A percentile compares a stretch with the other conserved stretches of the same genome.
Conservation (phyloP, 1,284 basidiomycete genomes). For the Fomitopsis palustris region DNA sequence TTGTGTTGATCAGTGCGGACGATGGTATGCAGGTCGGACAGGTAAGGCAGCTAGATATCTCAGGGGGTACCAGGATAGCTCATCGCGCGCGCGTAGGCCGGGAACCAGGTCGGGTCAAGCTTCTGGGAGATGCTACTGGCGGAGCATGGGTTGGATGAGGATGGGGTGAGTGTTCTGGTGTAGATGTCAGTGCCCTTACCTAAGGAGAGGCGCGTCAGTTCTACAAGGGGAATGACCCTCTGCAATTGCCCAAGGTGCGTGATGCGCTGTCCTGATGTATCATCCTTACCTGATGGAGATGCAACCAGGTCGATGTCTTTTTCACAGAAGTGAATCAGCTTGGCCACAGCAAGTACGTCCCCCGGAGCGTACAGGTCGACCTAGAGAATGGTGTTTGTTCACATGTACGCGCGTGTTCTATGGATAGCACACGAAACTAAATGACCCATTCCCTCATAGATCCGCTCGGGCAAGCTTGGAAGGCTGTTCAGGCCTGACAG, state of each 20-base stretch:
- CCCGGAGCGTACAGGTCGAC: slow-evolving; percentile 90
- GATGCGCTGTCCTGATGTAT: not conserved
- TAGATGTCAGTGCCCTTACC: not conserved
- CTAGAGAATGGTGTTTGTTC: slow-evolving; percentile 90
- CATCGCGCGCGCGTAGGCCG: slow-evolving; percentile 40
- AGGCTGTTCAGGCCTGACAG: slow-evolving; percentile 87
- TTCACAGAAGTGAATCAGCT: slow-evolving; percentile 58
- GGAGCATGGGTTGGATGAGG: slow-evolving; percentile 73
- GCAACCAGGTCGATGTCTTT: slow-evolving; percentile 62
- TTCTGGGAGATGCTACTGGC: slow-evolving; percentile 81
- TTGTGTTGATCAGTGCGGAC: slow-evolving; percentile 4
- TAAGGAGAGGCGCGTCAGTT: slow-evolving; percentile 26
- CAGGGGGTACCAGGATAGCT: not conserved
- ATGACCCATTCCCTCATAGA: slow-evolving; percentile 31
- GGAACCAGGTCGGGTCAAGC: slow-evolving; percentile 73
- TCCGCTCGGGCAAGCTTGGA: slow-evolving; percentile 68
- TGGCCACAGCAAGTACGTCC: slow-evolving; percentile 73
- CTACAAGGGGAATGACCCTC: slow-evolving; percentile 46
- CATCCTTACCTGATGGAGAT: not conserved
- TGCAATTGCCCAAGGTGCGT: slow-evolving; percentile 44
- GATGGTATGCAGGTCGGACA: slow-evolving; percentile 48
- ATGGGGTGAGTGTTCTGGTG: slow-evolving; percentile 51
- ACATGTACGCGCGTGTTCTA: slow-evolving; percentile 39
- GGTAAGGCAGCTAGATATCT: slow-evolving; percentile 27
- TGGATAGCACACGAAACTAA: not conserved